phyloP scores from a whole-genome alignment of 176 grass and related monocot genomes.

The Zizania latifolia region DNA sequence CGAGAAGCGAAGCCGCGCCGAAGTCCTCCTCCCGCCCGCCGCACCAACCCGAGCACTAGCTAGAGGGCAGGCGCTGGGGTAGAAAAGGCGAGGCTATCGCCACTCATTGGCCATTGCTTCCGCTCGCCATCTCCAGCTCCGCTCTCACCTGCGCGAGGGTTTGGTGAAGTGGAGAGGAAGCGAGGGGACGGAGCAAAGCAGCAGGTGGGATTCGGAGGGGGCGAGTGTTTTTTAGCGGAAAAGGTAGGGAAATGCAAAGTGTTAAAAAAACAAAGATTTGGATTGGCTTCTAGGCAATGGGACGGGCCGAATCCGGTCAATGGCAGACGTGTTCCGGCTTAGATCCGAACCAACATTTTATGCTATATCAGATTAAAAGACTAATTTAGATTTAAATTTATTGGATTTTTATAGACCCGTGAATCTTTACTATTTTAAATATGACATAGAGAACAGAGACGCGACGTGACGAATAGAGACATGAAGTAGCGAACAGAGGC shows the following conservation, averaged over 20 bases:
- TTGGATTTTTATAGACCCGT: too few species aligned
- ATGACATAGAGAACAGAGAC: too few species aligned
- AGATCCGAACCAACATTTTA: too few species aligned
- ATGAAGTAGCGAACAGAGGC: too few species aligned
- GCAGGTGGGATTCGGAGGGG: slow-evolving; percentile 28
- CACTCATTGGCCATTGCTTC: slow-evolving; percentile 43
- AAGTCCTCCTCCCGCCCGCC: slow-evolving; percentile 22
- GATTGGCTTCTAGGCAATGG: slow-evolving; percentile 38
- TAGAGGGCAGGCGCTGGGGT: neutral
- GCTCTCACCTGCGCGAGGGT: slow-evolving; percentile 21
- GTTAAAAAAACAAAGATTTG: slow-evolving; percentile 46
- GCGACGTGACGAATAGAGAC: too few species aligned
- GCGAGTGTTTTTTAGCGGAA: slow-evolving; percentile 6
- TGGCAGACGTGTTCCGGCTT: too few species aligned
- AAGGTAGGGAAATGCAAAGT: slow-evolving; percentile 1
- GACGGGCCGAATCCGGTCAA: too few species aligned
- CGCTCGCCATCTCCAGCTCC: slow-evolving; percentile 25
- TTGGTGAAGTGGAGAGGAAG: slow-evolving; percentile 46
- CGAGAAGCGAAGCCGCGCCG: slow-evolving; percentile 20
- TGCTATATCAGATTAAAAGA: too few species aligned
- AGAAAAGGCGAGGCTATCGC: slow-evolving; percentile 13
- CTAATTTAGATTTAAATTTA: too few species aligned
- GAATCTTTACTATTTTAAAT: too few species aligned
- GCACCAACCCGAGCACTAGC: slow-evolving; percentile 14
- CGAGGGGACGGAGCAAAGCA: neutral